Evolutionary conservation across 1,284 basidiomycete genomes (phyloP), one percentile per base, ranked within the genome.

Genomic region (Ganoderma multipileum): DNA sequence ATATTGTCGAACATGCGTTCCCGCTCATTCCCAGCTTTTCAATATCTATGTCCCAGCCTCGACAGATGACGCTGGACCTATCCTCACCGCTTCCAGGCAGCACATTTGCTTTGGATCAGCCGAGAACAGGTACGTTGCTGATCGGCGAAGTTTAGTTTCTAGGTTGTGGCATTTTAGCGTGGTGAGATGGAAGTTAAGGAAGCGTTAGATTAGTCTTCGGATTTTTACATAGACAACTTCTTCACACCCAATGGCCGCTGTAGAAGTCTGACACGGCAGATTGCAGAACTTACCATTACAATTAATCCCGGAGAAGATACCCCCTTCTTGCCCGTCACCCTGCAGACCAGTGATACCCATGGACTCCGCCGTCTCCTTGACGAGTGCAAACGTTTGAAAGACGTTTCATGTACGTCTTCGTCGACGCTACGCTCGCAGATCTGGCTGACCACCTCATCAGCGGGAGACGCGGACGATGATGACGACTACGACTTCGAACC

Each of bases 1-100:
- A 74, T 52, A 11, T 71, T 11, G 71, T 88, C 12, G 81, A 87
- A 65, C 83, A 81, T 66, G 80, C 85, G 2, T 83, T 86, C 58
- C 87, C 87, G 3, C 83, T 90, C 30, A 80, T 83, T 66, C 81
- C 79, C 16, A 80, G 81, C n/a, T 88, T 90, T 70, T 81, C 83
- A 6, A 83, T 89, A 60, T 76, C 81, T 5, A 86, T 89, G 80
- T 83, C 87, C 4, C 88, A 90, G 72, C 80, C 83, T 61, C 81
- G 76, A 16, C 73, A 74, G 20, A 67, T 64, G 16, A 76, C 73
- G 0, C 59, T 76, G 7, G 74, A 78, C 42, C 64, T 78, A 12
- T 69, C 68, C 18, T 64, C 75, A n/a, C 68, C 69, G 8, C 64
- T 71, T 11, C 52, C 69, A 1, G 64, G 68, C 26, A 63, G 60